Evolutionary conservation across 2,329 filamentous ascomycete species (phyloP), one percentile per base, ranked within the genome.

Genomic region (Botrytis sinoallii): DNA sequence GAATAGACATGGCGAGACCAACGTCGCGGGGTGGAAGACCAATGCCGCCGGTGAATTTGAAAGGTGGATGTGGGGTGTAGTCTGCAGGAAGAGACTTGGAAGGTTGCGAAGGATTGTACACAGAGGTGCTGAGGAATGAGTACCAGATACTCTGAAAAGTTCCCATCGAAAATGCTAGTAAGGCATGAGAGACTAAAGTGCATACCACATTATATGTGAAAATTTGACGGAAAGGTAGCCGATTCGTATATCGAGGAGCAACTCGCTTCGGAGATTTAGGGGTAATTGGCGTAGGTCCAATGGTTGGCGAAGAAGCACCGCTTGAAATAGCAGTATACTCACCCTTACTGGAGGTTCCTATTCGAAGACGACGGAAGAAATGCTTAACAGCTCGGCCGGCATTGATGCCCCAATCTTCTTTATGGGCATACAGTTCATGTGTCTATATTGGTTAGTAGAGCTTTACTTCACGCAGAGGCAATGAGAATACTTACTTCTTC

Each of bases 1-100:
- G 87, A 70, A 92, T 90, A 3, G 93, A 90, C 84, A 95, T 94
- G 7, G 92, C 92, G 61, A 93, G 83, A n/a, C 93, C 93, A 46
- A 96, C 91, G 3, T 88, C 87, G 1, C 88, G 86, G 0, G 92
- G 90, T 0, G 88, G 88, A 70, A 96, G 86, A n/a, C 92, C 92
- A 0, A 96, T 85, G 2, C 93, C 93, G 42, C 93, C 92, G 8
- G 93, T 89, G 3, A 88, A 79, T 0, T 86, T 82, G 18, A 81
- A 71, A 22, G 79, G 80, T n/a, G 72, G 78, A 60, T 78, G 77
- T 14, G 77, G 79, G 0, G 70, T 76, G 82, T 85, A 85, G 2
- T 91, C 90, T 52, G 91, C 89, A 79, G 78, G 77, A 6, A 72
- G 64, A 12, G 59, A 59, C 46, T 68, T 38, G 9, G 52, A 68